Evolutionary conservation across 2,329 filamentous ascomycete species (phyloP).

Genomic region (Calonectria montana): DNA sequence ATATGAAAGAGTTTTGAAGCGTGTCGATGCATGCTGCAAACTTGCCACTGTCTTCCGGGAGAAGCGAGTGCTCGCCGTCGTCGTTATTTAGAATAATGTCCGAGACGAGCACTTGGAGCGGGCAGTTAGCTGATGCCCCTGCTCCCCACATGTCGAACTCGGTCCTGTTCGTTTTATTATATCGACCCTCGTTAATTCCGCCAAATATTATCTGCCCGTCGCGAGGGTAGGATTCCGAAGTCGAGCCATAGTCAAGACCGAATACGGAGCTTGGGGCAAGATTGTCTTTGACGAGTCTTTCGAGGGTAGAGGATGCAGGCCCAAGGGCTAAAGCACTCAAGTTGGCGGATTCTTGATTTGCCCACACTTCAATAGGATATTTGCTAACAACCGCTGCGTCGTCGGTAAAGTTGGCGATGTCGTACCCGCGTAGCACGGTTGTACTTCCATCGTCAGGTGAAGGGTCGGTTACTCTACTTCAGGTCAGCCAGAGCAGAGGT

Average conservation of each 20-base stretch:
- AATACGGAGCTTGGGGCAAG: constrained; percentile 5
- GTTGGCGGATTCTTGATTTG: constrained; percentile 17
- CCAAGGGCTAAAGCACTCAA: constrained; percentile 19
- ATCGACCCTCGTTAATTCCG: constrained; percentile 17
- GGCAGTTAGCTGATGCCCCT: constrained; percentile 16
- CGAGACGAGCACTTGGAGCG: constrained; percentile 16
- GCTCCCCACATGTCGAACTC: constrained; percentile 26
- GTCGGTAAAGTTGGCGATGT: constrained; percentile 19
- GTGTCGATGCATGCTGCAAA: constrained; percentile 23
- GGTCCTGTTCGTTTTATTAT: constrained; percentile 1
- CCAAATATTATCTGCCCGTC: constrained; percentile 19
- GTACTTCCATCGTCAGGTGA: constrained; percentile 15
- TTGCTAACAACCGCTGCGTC: background rate
- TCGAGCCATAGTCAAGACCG: constrained; percentile 21
- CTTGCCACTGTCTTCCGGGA: background rate
- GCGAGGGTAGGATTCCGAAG: constrained; percentile 14
- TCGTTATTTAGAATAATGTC: constrained; percentile 19
- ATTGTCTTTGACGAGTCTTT: background rate
- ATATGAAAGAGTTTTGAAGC: constrained; percentile 20
- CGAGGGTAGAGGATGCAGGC: constrained; percentile 9
- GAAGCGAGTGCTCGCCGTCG: constrained; percentile 21
- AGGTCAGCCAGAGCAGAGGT: background rate
- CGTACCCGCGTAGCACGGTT: constrained; percentile 18
- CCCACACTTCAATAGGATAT: constrained; percentile 20
- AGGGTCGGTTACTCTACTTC: background rate